These are phyloP conservation scores for Keithomyces neogunnii DNA, from an alignment of 2,329 filamentous ascomycete genomes.

Conservation along the genomic window DNA sequence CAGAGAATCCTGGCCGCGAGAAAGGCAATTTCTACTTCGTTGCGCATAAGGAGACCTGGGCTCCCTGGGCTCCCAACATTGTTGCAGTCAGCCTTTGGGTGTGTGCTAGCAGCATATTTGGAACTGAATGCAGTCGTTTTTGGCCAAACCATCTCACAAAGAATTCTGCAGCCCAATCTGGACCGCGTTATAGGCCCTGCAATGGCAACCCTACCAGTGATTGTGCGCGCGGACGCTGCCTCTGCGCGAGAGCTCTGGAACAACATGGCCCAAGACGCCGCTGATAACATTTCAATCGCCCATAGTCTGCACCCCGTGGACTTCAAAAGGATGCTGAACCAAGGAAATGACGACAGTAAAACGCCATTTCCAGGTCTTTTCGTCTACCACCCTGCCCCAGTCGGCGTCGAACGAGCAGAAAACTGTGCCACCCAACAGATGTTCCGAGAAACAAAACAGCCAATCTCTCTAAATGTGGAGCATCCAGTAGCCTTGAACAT, in stretches of 20 bases:
- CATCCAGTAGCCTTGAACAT: constrained; percentile 31
- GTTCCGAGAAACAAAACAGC: constrained; percentile 21
- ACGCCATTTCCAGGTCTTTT: constrained; percentile 15
- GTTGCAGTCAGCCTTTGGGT: constrained; percentile 16
- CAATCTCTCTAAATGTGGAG: constrained; percentile 27
- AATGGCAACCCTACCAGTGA: constrained; percentile 14
- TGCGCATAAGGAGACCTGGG: background rate
- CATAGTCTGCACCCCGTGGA: constrained; percentile 14
- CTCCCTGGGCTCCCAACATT: constrained; percentile 4
- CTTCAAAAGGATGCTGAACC: constrained; percentile 14
- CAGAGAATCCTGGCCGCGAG: constrained; percentile 4
- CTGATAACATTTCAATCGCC: constrained; percentile 2
- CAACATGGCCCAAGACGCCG: background rate
- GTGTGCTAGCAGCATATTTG: constrained; percentile 12
- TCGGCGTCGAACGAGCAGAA: background rate
- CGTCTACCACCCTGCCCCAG: constrained; percentile 14
- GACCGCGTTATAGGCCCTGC: constrained; percentile 15
- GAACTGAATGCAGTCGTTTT: constrained; percentile 15
- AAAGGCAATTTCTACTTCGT: background rate
- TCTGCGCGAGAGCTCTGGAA: constrained; percentile 9
- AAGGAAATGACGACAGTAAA: constrained; percentile 10
- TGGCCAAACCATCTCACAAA: constrained; percentile 15
- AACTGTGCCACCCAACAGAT: constrained; percentile 1
- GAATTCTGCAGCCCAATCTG: constrained; percentile 15
- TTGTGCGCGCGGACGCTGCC: constrained; percentile 8